Evolutionary conservation across 768 basidiomycete genomes (phyloP), one percentile per base, ranked within the genome.

Genomic region (Pseudohyphozyma bogoriensis): DNA sequence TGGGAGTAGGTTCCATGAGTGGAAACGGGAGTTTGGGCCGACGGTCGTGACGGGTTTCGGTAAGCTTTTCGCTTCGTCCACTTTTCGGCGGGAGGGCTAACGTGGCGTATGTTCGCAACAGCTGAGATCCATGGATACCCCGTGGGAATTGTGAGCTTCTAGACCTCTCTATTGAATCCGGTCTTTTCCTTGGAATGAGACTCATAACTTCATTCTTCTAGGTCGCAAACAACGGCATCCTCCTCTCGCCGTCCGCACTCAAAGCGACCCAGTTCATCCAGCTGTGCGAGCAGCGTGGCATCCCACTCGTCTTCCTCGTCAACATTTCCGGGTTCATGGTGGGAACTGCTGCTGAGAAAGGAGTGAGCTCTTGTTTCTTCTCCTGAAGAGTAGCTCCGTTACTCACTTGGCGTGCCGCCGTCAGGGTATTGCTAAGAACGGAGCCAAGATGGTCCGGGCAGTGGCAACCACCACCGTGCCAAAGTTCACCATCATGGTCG

Each of bases 271-370:
- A 96, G 68, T 96, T 96, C 73, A 92, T 96, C 62, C 81, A 93
- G 72, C 79, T 95, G 5, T 96, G 92, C 69, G 89, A 89, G 1
- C 91, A 96, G 72, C 81, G 92, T 12, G 80, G 80, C 62, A 89
- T 95, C 56, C 91, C 91, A 0, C 75, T 96, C 3, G 78, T 96
- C 24, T 96, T 95, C 79, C 80, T 96, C 44, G 91, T 93, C 47
- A 96, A 96, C 70, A 88, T 95, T n/a, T 89, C 89, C 4, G 89
- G 87, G 16, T 96, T 95, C 70, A 96, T 95, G 91, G 91, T 96
- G 5, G 91, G 91, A 8, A 90, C 87, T 7, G 92, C 91, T 66
- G 92, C 92, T 24, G 91, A 96, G 75, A 82, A 81, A 68, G 90
- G 89, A 4, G 91, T 60, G 40, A 28, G 61, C 54, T 13, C 32